Evolutionary conservation across 768 basidiomycete species (phyloP).

Genomic region (Crepidotus variabilis): DNA sequence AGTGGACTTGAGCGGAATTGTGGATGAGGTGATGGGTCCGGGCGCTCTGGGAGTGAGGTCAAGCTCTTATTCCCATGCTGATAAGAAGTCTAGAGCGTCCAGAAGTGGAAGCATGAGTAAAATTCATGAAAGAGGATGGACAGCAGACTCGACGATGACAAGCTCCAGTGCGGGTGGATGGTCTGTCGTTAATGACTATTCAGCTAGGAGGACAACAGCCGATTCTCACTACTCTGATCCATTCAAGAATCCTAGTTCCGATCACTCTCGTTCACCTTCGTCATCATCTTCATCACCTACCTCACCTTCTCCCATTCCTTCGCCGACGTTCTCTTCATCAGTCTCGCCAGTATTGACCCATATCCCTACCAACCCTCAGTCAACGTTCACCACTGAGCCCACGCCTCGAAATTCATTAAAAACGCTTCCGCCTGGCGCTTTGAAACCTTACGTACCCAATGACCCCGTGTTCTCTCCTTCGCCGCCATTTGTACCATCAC

Average conservation of each 20-base stretch:
- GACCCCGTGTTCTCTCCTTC: background rate
- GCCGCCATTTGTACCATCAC: background rate
- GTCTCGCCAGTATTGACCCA: background rate
- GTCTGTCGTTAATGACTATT: background rate
- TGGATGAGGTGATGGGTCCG: constrained; percentile 49
- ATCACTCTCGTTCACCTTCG: background rate
- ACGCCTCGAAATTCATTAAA: background rate
- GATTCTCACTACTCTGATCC: background rate
- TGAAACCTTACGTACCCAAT: background rate
- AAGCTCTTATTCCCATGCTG: too few relatives aligned
- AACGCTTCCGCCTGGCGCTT: background rate
- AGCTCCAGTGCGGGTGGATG: background rate
- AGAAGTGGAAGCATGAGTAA: background rate
- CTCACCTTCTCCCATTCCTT: background rate
- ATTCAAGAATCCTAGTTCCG: background rate
- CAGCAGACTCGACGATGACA: background rate
- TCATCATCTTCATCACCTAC: background rate
- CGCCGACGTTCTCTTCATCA: too few relatives aligned
- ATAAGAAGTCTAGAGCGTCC: too few relatives aligned
- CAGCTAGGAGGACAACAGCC: background rate
- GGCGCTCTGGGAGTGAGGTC: background rate
- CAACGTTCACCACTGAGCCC: background rate
- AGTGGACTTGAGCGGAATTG: constrained; percentile 35
- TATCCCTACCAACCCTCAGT: background rate
- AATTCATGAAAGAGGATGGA: background rate